Base-by-base conservation (phyloP, 345 rosid species). In the Gossypium longicalyx region DNA sequence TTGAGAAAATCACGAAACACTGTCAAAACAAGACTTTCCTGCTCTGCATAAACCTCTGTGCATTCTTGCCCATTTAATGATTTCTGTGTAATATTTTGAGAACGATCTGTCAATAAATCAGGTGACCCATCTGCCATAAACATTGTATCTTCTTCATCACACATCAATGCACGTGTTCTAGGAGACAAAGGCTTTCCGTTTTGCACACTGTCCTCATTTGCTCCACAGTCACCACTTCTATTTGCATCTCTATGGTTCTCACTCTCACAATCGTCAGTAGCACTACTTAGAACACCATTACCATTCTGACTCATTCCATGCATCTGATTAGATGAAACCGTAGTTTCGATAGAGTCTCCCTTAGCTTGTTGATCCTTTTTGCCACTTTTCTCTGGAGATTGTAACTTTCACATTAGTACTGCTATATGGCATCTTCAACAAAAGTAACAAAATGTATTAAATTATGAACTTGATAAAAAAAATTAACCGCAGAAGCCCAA, bases 361-460 rank as follows among this genome's bases (percentile, higher is more conserved):
- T 74, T 71, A 44, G 70, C 52, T 71, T 63, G 66, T n/a, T 7
- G 25, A 69, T 79, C 76, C 38, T 44, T 66, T 68, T 80, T 58
- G 10, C 77, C 70, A 34, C 65, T 62, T 58, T 52, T 81, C 34
- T 78, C 82, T 85, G 83, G 56, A 72, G 54, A 73, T 61, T 58
- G 53, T 16, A 38, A 68, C 67, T 53, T 54, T 25, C 58, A 27
- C 58, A 7, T 59, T 16, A 73, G 54, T 45, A 59, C 47, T 70
- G 38, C 17, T 52, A 52, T 29, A 51, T 51, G 47, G 16, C 12
- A 70, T 29, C 27, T 52, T 29, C 60, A 29, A 52, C 44, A 2
- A 17, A 29, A 29, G 23, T 29, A 70, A 70, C 25, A 70, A 52
- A 69, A 29, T 25, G 10, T 1, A 51, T 29, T 27, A 51, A 70